phyloP scores from a whole-genome alignment of 2,329 filamentous ascomycete genomes.

The Chrysoporthe deuterocubensis region DNA sequence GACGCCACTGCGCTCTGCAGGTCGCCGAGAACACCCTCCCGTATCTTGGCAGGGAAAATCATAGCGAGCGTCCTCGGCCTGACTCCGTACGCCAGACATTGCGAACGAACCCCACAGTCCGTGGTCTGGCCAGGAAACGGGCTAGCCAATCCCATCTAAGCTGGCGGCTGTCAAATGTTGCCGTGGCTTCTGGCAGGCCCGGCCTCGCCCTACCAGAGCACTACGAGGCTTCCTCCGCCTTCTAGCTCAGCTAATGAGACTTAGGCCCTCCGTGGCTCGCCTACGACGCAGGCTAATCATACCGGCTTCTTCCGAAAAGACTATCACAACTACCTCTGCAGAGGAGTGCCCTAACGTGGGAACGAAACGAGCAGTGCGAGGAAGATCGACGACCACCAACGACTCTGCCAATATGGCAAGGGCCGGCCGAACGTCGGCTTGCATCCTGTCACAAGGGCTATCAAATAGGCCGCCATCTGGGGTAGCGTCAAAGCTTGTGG shows the following conservation, averaged over 20 bases:
- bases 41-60: neutral
- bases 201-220: slow-evolving; percentile 2
- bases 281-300: neutral
- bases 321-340: neutral
- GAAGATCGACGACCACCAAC: neutral
- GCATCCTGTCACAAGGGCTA: neutral
- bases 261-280: neutral
- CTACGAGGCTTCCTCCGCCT: slow-evolving; percentile 9
- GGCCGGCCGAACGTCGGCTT: slow-evolving; percentile 12
- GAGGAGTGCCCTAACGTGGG: neutral
- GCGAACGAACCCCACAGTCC: slow-evolving; percentile 21
- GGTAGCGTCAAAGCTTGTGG: slow-evolving; percentile 4
- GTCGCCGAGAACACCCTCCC: slow-evolving; percentile 3
- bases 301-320: neutral
- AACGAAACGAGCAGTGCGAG: neutral
- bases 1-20: slow-evolving; percentile 9
- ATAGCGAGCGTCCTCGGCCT: neutral
- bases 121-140: slow-evolving; percentile 18
- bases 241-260: slow-evolving; percentile 13
- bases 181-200: slow-evolving; percentile 21
- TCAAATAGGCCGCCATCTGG: slow-evolving; percentile 3
- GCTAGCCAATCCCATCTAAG: slow-evolving; percentile 16
- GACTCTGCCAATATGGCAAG: neutral
- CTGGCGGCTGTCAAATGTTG: slow-evolving; percentile 27
- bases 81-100: slow-evolving; percentile 5